Conservation (phyloP, 768 basidiomycete species). For the Mycena belliarum region DNA sequence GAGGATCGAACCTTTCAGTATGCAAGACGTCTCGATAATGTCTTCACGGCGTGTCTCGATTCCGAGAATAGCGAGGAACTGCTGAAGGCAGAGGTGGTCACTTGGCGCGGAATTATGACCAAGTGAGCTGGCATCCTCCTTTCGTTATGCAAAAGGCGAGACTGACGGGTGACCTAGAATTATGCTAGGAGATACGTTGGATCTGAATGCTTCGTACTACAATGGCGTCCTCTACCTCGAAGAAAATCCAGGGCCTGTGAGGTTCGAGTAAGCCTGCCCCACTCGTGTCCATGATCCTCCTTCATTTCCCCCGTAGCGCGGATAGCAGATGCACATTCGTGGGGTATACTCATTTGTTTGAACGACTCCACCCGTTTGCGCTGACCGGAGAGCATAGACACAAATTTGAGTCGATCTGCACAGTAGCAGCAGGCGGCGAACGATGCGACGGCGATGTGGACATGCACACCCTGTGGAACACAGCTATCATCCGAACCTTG, state of each 20-base stretch:
- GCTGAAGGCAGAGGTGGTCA: conserved; percentile 4
- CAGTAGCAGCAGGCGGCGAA: background rate
- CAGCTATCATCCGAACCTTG: background rate
- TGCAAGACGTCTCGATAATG: conserved; percentile 6
- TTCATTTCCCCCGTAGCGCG: background rate
- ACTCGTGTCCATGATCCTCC: background rate
- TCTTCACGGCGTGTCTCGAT: conserved; percentile 1
- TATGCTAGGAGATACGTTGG: background rate
- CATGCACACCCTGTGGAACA: conserved; percentile 4
- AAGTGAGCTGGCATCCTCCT: background rate
- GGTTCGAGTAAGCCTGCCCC: background rate
- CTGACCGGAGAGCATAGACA: background rate
- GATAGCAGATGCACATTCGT: background rate
- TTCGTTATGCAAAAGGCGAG: background rate
- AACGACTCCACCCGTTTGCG: background rate
- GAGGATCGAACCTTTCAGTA: background rate
- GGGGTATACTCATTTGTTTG: background rate
- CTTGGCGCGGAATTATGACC: conserved; percentile 10
- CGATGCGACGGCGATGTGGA: background rate
- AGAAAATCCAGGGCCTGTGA: background rate
- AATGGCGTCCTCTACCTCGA: conserved; percentile 13
- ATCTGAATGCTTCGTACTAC: conserved; percentile 13
- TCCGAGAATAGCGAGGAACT: conserved; percentile 4
- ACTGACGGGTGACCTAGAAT: background rate
- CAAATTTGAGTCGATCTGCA: conserved; percentile 9